Percentiles rank a stretch among this genome's conserved stretches.
These are phyloP conservation scores for Boletus vinaceobasis DNA, from an alignment of 768 basidiomycete genomes.

Conservation along the genomic window DNA sequence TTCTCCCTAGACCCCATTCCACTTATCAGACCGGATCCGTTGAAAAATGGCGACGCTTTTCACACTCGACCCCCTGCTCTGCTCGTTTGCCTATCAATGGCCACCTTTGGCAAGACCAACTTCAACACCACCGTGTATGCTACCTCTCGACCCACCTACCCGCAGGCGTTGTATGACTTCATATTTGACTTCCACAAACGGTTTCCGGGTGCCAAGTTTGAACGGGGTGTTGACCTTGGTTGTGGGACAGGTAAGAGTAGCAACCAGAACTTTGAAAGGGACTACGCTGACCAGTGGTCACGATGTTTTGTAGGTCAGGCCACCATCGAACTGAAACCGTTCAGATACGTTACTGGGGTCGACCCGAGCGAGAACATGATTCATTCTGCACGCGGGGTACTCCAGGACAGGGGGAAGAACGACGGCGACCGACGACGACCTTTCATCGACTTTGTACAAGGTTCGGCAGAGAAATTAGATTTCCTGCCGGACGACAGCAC, in stretches of 20 bases:
- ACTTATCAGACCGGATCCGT: background rate
- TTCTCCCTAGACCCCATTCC: background rate
- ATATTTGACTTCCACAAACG: slow-evolving; percentile 55
- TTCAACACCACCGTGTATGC: slow-evolving; percentile 66
- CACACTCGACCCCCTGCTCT: background rate
- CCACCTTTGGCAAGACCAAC: slow-evolving; percentile 64
- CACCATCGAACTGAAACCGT: slow-evolving; percentile 53
- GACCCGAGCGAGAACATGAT: slow-evolving; percentile 79
- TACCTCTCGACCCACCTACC: slow-evolving; percentile 67
- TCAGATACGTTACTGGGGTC: slow-evolving; percentile 62
- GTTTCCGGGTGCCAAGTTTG: slow-evolving; percentile 36
- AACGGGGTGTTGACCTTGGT: slow-evolving; percentile 68
- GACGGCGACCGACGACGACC: slow-evolving; percentile 14
- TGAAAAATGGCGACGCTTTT: background rate
- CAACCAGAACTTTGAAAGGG: background rate
- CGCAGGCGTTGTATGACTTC: slow-evolving; percentile 57
- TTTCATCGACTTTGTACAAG: slow-evolving; percentile 32
- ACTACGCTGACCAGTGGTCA: no score
- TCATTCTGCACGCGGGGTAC: slow-evolving; percentile 39
- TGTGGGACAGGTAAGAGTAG: slow-evolving; percentile 66
- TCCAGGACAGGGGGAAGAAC: background rate
- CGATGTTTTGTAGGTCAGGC: slow-evolving; percentile 54
- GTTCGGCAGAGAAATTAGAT: slow-evolving; percentile 52
- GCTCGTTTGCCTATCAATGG: slow-evolving; percentile 40
- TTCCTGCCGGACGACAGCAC: slow-evolving; percentile 50